Evolutionary conservation across 176 grass and related monocot species (phyloP).

Genomic region (Paspalum vaginatum): DNA sequence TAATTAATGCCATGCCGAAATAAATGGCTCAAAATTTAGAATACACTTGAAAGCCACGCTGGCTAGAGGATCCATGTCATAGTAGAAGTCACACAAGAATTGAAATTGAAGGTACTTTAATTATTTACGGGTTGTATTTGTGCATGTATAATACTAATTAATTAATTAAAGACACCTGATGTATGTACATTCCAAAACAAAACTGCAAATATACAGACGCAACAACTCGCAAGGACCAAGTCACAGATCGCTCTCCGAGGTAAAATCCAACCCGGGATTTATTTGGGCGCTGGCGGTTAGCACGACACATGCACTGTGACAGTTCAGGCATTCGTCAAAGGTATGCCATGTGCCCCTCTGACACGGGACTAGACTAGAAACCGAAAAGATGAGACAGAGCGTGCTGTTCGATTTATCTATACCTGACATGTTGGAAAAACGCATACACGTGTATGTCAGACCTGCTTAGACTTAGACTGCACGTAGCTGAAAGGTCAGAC

Average conservation of each 20-base stretch:
- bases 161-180: too few species aligned
- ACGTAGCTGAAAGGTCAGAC: not conserved
- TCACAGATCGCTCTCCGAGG: not conserved
- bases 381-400: not conserved
- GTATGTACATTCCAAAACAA: too few species aligned
- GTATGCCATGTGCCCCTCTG: conserved; percentile 32
- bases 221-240: too few species aligned
- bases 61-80: too few species aligned
- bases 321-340: conserved; percentile 8
- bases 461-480: not conserved
- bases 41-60: too few species aligned
- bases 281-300: conserved; percentile 7
- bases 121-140: too few species aligned
- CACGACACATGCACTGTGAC: not conserved
- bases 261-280: not conserved
- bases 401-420: not conserved
- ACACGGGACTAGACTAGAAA: not conserved
- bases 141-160: too few species aligned
- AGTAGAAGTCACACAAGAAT: too few species aligned
- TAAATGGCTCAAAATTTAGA: too few species aligned
- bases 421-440: conserved; percentile 20
- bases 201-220: too few species aligned
- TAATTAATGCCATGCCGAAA: too few species aligned
- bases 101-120: too few species aligned
- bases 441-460: not conserved